Base-by-base conservation (phyloP, 1,284 basidiomycete genomes). In the Marasmius oreades region DNA sequence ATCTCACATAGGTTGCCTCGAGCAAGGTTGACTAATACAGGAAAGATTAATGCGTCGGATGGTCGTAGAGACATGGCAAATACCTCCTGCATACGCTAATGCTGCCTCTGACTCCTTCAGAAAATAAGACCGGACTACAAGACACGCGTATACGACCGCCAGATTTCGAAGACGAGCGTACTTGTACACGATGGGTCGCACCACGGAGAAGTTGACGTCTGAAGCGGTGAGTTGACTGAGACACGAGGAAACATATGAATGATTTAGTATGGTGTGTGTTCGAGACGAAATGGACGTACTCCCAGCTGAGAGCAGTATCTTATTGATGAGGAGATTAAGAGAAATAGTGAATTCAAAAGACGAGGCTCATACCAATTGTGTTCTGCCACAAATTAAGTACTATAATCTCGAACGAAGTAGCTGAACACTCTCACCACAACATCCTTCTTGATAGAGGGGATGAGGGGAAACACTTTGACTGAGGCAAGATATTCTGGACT, bases 251-350 rank as follows among this genome's bases (percentile, higher is more conserved):
- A 54, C 10, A 14, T 39, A 48, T 52, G 54, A 46, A 54, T 22
- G 47, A 37, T 36, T 23, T 16, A 23, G 28, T 45, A 52, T 10
- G 28, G 1, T 33, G 33, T 7, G 12, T 18, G 23, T 53, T 34
- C 18, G 23, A 55, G 10, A 16, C 20, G 45, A 26, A 22, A 62
- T 65, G 57, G 55, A 83, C 86, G 71, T 62, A 86, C 81, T 93
- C 91, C 92, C 92, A 94, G 55, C 81, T 86, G 52, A 95, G 69
- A 5, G 89, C 81, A 47, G 85, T 84, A 66, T 95, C 93, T 88
- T 51, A 61, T 50, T 59, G 59, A 56, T 48, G 47, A 39, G 22
- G 33, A 24, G 54, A 26, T 52, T 52, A 31, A 22, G 54, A 47
- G 37, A 28, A 33, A 20, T 12, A 7, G 11, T 46, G 7, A 12